Conservation (phyloP, 306 rosid species). For the Clitoria ternatea region DNA sequence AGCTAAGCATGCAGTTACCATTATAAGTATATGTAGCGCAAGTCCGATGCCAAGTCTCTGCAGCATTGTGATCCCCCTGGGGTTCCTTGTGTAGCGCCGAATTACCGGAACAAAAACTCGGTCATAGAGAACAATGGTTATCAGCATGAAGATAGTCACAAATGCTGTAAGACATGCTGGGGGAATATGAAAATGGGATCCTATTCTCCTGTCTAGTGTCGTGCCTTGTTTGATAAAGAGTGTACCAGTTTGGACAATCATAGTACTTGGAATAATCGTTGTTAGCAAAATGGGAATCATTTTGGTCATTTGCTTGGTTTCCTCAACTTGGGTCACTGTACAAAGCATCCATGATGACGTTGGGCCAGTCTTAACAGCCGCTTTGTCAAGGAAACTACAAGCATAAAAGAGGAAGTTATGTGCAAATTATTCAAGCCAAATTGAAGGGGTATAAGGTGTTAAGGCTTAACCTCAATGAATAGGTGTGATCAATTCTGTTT, state of each 20-base stretch:
- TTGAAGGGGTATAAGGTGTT: neutral
- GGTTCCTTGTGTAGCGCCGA: constrained; percentile 57
- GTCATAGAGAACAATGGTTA: constrained; percentile 55
- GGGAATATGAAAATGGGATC: constrained; percentile 59
- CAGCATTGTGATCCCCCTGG: constrained; percentile 80
- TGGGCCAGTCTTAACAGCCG: constrained; percentile 41
- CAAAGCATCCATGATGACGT: constrained; percentile 59
- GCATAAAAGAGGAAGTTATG: neutral
- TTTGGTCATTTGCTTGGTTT: constrained; percentile 82
- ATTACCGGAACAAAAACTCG: constrained; percentile 46
- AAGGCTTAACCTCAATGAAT: constrained; percentile 48
- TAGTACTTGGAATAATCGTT: constrained; percentile 56
- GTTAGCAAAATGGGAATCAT: constrained; percentile 61
- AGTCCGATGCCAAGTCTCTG: constrained; percentile 78
- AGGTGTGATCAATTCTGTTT: constrained; percentile 44
- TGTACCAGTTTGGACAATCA: constrained; percentile 39
- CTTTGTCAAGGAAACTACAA: constrained; percentile 74
- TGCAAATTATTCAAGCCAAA: neutral
- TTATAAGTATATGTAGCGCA: constrained; percentile 39
- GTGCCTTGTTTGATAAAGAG: constrained; percentile 68
- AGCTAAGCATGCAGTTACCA: constrained; percentile 44
- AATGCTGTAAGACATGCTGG: constrained; percentile 54
- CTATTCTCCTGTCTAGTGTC: constrained; percentile 54
- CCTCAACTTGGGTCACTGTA: constrained; percentile 82
- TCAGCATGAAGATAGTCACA: constrained; percentile 56